Evolutionary conservation across 306 rosid genomes (phyloP).

Genomic region (Quercus wislizeni): DNA sequence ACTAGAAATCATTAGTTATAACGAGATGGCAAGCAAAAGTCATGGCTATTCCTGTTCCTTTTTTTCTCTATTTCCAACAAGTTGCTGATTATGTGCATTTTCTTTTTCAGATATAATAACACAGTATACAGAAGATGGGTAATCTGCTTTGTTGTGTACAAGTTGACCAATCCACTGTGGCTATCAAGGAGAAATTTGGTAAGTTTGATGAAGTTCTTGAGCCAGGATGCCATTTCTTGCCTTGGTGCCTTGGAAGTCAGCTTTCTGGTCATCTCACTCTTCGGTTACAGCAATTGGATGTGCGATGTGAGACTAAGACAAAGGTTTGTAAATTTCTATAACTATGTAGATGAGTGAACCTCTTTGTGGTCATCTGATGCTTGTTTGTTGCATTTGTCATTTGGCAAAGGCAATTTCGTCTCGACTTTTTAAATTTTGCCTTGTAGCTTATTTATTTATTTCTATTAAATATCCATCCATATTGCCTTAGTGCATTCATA

Average conservation of each 20-base stretch:
- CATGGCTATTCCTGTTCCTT: too few species aligned
- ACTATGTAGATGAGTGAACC: conserved; percentile 8
- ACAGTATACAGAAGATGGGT: conserved; percentile 63
- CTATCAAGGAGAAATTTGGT: conserved; percentile 77
- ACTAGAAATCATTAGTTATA: too few species aligned
- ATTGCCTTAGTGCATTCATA: background rate
- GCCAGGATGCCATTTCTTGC: conserved; percentile 95
- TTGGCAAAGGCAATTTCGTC: background rate
- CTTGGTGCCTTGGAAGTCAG: conserved; percentile 73
- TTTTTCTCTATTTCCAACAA: background rate
- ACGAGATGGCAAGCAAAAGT: too few species aligned
- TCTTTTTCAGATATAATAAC: conserved; percentile 1
- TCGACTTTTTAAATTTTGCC: background rate
- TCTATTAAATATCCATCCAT: background rate
- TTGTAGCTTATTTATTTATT: background rate
- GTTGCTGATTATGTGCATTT: background rate
- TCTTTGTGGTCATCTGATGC: conserved; percentile 8
- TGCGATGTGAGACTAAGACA: conserved; percentile 89
- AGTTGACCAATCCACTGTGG: conserved; percentile 83
- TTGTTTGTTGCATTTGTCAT: background rate
- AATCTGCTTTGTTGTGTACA: conserved; percentile 60
- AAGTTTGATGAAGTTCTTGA: conserved; percentile 66
- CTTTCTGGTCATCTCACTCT: conserved; percentile 82
- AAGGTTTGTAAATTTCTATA: conserved; percentile 52
- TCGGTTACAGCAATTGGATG: conserved; percentile 85